phyloP scores from a whole-genome alignment of 345 rosid genomes.

The Mercurialis annua region DNA sequence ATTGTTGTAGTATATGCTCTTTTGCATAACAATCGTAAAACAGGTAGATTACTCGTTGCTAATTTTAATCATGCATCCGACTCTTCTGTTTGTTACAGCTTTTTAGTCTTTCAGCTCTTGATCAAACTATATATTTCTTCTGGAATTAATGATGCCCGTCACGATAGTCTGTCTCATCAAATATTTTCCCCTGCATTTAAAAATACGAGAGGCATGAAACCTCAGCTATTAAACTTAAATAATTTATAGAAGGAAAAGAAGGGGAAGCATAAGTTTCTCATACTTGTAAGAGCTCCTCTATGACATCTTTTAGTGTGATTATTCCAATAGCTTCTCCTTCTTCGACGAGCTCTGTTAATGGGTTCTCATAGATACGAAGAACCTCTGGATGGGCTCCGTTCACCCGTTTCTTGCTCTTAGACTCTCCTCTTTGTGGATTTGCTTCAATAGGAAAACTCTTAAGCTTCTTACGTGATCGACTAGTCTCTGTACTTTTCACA shows the following conservation, averaged over 20 bases:
- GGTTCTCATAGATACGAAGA: conserved; percentile 50
- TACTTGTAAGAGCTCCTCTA: conserved; percentile 88
- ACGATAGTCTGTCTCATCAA: conserved; percentile 79
- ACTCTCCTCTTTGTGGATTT: conserved; percentile 26
- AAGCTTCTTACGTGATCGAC: conserved; percentile 59
- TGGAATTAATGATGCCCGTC: neutral
- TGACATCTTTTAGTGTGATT: conserved; percentile 91
- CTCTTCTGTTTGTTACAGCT: neutral
- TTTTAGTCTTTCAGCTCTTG: neutral
- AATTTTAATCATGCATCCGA: neutral
- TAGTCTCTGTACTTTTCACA: conserved; percentile 48
- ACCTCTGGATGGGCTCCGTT: conserved; percentile 68
- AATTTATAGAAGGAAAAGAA: neutral
- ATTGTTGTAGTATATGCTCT: no score
- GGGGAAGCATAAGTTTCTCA: neutral
- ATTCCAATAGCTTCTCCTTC: conserved; percentile 83
- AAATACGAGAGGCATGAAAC: neutral
- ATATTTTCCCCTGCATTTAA: conserved; percentile 70
- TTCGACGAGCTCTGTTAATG: conserved; percentile 55
- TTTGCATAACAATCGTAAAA: neutral
- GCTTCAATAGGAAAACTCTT: conserved; percentile 54
- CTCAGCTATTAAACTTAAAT: neutral
- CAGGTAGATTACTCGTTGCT: neutral
- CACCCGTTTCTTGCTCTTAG: conserved; percentile 66
- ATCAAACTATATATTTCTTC: neutral